A percentile compares a stretch with the other conserved stretches of the same genome.
Conservation (phyloP, 768 basidiomycete genomes). For the Exidia glandulosa region DNA sequence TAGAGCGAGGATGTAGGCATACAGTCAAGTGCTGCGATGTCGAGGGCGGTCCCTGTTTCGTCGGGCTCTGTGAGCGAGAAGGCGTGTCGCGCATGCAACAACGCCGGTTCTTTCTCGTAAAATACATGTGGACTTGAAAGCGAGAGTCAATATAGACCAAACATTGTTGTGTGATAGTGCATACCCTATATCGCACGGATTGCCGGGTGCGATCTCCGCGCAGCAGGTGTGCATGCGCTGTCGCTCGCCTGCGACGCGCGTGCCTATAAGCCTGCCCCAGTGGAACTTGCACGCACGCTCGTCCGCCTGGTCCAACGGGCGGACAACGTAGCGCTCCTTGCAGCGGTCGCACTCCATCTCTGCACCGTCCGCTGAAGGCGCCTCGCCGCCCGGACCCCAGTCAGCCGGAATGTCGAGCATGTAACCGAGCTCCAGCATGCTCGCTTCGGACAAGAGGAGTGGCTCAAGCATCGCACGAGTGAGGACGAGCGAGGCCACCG, state of each 20-base stretch:
- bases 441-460: constrained; percentile 45
- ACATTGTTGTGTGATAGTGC: neutral
- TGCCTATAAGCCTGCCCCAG: constrained; percentile 63
- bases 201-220: constrained; percentile 1
- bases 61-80: constrained; percentile 43
- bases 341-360: constrained; percentile 70
- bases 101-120: constrained; percentile 55
- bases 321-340: constrained; percentile 54
- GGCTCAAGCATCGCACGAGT: constrained; percentile 36
- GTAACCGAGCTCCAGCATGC: constrained; percentile 60
- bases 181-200: neutral
- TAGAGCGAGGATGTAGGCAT: neutral
- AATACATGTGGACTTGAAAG: constrained; percentile 74
- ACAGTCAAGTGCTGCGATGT: constrained; percentile 86
- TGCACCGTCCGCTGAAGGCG: constrained; percentile 52
- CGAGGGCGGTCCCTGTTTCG: constrained; percentile 34
- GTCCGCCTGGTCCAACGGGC: constrained; percentile 39
- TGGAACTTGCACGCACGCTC: constrained; percentile 66
- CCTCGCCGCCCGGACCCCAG: constrained; percentile 46
- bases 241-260: constrained; percentile 51
- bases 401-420: constrained; percentile 49
- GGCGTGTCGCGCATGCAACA: constrained; percentile 62
- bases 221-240: neutral
- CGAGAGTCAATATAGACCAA: neutral
- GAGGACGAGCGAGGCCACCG: constrained; percentile 41